Evolutionary conservation across 75 land plant genomes (phyloP).

Genomic region (Pseudotsuga menziesii): DNA sequence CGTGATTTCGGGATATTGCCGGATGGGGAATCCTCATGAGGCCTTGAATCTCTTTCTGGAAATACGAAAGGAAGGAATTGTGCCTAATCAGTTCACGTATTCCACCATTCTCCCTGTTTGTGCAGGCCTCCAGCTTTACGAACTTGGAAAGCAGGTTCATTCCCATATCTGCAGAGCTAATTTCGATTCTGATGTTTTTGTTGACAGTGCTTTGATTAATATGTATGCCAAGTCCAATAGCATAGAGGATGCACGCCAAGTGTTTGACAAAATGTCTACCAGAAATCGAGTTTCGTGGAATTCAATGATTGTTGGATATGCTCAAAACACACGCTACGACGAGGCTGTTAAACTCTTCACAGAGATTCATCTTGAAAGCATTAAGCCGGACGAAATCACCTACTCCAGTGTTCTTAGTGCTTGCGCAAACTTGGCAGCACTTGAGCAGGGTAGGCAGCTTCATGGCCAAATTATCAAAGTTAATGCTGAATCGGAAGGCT

Average conservation of each 20-base stretch:
- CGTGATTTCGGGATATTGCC: slow-evolving; percentile 16
- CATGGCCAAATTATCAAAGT: neutral
- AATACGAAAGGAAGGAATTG: no score
- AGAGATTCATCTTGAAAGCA: no score
- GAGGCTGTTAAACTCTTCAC: no score
- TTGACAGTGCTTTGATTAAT: neutral
- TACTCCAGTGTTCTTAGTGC: no score
- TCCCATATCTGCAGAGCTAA: neutral
- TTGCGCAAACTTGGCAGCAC: no score
- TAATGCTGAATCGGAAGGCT: neutral
- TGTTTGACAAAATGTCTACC: slow-evolving; percentile 2
- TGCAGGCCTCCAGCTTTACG: no score
- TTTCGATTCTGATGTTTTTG: neutral
- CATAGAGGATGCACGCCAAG: neutral
- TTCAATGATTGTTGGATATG: neutral
- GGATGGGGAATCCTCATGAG: no score
- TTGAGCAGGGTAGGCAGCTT: neutral
- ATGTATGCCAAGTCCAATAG: neutral
- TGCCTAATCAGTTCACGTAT: no score
- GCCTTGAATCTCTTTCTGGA: no score
- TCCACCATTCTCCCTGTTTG: no score
- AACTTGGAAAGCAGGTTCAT: no score
- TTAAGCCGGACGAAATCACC: no score
- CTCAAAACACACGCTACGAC: neutral
- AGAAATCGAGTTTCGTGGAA: neutral